Conservation (phyloP, 441 rosid genomes). For the Eruca vesicaria region DNA sequence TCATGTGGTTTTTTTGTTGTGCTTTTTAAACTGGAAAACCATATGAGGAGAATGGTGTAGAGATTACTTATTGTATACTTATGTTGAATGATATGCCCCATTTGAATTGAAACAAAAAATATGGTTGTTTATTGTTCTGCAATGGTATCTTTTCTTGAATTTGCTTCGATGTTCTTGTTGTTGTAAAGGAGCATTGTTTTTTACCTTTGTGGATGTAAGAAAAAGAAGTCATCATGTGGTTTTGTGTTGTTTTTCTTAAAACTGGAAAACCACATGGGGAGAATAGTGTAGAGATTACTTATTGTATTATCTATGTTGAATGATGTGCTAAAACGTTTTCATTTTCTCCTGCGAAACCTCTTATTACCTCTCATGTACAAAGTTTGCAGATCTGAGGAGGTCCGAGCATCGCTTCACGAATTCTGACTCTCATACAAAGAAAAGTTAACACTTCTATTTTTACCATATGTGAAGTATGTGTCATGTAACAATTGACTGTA, state of each 20-base stretch:
- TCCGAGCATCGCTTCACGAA: too few relatives aligned
- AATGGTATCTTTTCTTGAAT: neutral
- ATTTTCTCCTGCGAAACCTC: too few relatives aligned
- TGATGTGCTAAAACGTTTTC: too few relatives aligned
- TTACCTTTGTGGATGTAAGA: conserved; percentile 31
- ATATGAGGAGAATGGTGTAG: conserved; percentile 26
- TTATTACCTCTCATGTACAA: too few relatives aligned
- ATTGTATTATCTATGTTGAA: conserved; percentile 21
- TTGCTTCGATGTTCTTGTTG: neutral
- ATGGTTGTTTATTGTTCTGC: neutral
- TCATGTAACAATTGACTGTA: neutral
- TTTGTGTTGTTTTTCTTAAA: conserved; percentile 26
- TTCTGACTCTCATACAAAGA: neutral
- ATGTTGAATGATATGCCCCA: conserved; percentile 19
- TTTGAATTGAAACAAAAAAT: neutral
- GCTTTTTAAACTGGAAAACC: conserved; percentile 35
- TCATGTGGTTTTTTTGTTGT: conserved; percentile 33
- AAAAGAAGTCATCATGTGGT: conserved; percentile 30
- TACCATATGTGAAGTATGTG: neutral
- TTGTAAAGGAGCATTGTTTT: neutral
- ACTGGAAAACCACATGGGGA: conserved; percentile 37
- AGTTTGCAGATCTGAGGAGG: neutral
- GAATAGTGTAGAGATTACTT: conserved; percentile 20
- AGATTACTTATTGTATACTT: conserved; percentile 18
- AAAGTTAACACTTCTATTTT: neutral